These are phyloP conservation scores for Pseudogymnoascus sp. DNA, from an alignment of 2,329 filamentous ascomycete genomes.

Conservation along the genomic window DNA sequence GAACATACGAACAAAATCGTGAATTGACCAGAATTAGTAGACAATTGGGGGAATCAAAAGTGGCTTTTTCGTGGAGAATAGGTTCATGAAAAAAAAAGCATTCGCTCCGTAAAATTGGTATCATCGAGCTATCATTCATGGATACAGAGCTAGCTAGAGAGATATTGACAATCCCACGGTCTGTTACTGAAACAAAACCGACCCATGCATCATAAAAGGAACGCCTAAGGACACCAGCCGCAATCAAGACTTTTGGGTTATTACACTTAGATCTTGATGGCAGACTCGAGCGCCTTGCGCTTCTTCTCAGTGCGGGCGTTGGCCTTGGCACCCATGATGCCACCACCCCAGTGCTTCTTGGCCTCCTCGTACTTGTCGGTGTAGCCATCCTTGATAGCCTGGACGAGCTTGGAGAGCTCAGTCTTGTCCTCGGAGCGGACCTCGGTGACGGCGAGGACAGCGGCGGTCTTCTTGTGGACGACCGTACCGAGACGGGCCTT, in stretches of 20 bases:
- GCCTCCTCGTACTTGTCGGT: constrained; percentile 87
- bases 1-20: neutral
- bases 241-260: constrained; percentile 17
- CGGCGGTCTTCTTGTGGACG: constrained; percentile 99
- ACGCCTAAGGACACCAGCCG: constrained; percentile 22
- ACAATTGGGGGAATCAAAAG: neutral
- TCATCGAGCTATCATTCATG: constrained; percentile 29
- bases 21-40: neutral
- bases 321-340: constrained; percentile 98
- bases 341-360: constrained; percentile 95
- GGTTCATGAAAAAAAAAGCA: constrained; percentile 8
- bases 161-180: constrained; percentile 2
- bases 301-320: constrained; percentile 57
- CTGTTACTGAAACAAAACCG: constrained; percentile 4
- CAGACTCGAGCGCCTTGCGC: constrained; percentile 80
- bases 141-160: constrained; percentile 22
- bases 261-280: constrained; percentile 86
- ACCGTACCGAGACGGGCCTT: constrained; percentile 98
- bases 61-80: neutral
- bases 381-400: constrained; percentile 97
- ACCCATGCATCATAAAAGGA: constrained; percentile 25
- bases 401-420: constrained; percentile 94
- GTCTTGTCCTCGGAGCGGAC: constrained; percentile 97
- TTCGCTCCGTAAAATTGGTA: constrained; percentile 19
- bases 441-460: constrained; percentile 91